These are phyloP conservation scores for Kalmusia sp. DNA, from an alignment of 2,329 filamentous ascomycete species.

Conservation along the genomic window DNA sequence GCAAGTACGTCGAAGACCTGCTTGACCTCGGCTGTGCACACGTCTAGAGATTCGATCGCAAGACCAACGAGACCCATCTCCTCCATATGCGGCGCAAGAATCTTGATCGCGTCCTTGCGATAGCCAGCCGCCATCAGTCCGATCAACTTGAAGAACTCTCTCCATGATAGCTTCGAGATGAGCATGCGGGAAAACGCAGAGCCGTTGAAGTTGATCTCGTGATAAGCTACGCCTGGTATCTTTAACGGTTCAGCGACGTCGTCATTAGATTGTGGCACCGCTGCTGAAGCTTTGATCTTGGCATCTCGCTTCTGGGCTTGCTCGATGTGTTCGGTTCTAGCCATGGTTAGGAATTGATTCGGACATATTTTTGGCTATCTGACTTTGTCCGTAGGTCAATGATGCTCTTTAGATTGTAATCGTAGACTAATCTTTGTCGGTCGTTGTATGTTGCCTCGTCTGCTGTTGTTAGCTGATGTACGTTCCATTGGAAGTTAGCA, in stretches of 20 bases:
- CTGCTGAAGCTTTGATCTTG: slow-evolving; percentile 53
- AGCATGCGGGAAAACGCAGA: slow-evolving; percentile 72
- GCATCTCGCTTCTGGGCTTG: slow-evolving; percentile 68
- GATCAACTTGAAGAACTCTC: slow-evolving; percentile 68
- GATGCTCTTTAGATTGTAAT: slow-evolving; percentile 72
- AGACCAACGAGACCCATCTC: slow-evolving; percentile 75
- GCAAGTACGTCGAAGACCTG: slow-evolving; percentile 59
- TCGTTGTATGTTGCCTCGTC: slow-evolving; percentile 77
- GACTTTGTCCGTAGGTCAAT: slow-evolving; percentile 82
- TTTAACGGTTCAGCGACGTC: slow-evolving; percentile 63
- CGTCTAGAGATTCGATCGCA: slow-evolving; percentile 72
- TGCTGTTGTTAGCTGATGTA: slow-evolving; percentile 28
- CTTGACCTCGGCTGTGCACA: slow-evolving; percentile 69
- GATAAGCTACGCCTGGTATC: slow-evolving; percentile 69
- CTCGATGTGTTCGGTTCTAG: slow-evolving; percentile 74
- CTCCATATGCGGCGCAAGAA: slow-evolving; percentile 74
- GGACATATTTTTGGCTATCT: slow-evolving; percentile 10
- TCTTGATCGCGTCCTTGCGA: slow-evolving; percentile 70
- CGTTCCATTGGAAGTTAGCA: neutral
- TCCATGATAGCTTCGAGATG: slow-evolving; percentile 72
- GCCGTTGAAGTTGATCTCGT: slow-evolving; percentile 77
- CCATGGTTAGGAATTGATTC: slow-evolving; percentile 7
- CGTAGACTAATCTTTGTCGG: slow-evolving; percentile 63
- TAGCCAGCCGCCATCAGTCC: slow-evolving; percentile 70
- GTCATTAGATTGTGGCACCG: slow-evolving; percentile 56